Evolutionary conservation across 345 rosid species (phyloP).

Genomic region (Pugionium cornutum): DNA sequence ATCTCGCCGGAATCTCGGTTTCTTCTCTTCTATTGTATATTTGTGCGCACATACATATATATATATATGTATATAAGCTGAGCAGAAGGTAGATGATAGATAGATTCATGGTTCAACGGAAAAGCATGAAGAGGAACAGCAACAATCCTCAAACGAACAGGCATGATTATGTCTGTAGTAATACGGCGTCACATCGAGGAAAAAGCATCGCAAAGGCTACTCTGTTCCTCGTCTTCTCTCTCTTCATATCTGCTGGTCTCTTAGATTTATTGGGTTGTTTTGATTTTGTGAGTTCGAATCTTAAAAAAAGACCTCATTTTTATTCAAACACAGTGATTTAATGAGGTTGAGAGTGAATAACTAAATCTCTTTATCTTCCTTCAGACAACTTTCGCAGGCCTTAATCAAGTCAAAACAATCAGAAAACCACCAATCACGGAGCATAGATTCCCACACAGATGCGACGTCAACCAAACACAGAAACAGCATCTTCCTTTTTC

Average conservation of each 20-base stretch:
- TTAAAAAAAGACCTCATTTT: neutral
- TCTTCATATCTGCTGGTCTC: constrained; percentile 39
- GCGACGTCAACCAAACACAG: constrained; percentile 37
- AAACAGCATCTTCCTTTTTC: constrained; percentile 12
- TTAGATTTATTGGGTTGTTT: constrained; percentile 31
- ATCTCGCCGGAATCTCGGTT: too few relatives aligned
- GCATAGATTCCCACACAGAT: constrained; percentile 42
- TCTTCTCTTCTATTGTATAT: constrained; percentile 2
- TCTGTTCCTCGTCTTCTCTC: constrained; percentile 19
- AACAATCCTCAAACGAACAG: constrained; percentile 30
- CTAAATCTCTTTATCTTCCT: neutral
- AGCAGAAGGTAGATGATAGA: constrained; percentile 5
- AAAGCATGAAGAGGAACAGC: constrained; percentile 35
- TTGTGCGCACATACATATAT: too few relatives aligned
- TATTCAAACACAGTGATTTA: neutral
- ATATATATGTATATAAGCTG: constrained; percentile 6
- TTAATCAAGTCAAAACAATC: constrained; percentile 19
- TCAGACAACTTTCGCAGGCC: constrained; percentile 31
- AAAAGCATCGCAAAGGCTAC: constrained; percentile 36
- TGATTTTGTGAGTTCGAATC: constrained; percentile 31
- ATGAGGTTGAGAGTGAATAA: neutral
- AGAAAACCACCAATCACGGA: constrained; percentile 40
- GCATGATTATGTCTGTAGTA: neutral
- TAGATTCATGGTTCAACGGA: constrained; percentile 25
- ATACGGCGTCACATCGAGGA: constrained; percentile 32